Conservation (phyloP, 2,329 filamentous ascomycete species). For the Aureobasidium sp. region DNA sequence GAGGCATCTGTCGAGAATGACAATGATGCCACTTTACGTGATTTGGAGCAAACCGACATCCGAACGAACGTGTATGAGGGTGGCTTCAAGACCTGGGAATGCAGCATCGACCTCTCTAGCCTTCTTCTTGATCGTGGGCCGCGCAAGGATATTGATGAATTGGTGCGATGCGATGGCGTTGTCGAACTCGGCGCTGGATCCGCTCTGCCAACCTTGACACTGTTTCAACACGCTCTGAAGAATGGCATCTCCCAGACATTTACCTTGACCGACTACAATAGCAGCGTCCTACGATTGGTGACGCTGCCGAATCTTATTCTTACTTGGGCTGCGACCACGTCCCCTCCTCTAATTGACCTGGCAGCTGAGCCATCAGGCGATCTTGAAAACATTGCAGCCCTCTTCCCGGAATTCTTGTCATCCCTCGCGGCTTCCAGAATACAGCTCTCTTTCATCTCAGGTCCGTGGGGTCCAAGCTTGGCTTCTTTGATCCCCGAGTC, state of each 20-base stretch:
- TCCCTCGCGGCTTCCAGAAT: conserved; percentile 48
- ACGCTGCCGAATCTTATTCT: conserved; percentile 73
- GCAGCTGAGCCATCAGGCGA: conserved; percentile 35
- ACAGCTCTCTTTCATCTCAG: conserved; percentile 61
- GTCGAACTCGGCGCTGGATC: conserved; percentile 70
- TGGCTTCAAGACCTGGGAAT: conserved; percentile 87
- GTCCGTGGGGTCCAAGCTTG: conserved; percentile 62
- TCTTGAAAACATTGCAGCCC: conserved; percentile 54
- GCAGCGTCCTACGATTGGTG: conserved; percentile 67
- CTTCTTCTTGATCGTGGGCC: conserved; percentile 47
- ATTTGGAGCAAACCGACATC: conserved; percentile 64
- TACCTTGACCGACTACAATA: conserved; percentile 72
- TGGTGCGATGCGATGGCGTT: conserved; percentile 43
- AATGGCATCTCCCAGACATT: conserved; percentile 50
- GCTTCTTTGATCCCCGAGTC: conserved; percentile 47
- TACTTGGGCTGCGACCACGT: conserved; percentile 45
- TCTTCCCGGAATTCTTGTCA: conserved; percentile 53
- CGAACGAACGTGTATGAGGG: conserved; percentile 79
- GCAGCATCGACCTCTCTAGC: conserved; percentile 70
- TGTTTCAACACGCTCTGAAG: conserved; percentile 57
- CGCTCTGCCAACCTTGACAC: conserved; percentile 62
- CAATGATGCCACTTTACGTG: conserved; percentile 50
- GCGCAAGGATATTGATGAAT: conserved; percentile 43
- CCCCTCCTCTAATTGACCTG: conserved; percentile 18
- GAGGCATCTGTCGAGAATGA: conserved; percentile 42